A percentile compares a stretch with the other conserved stretches of the same genome.
phyloP scores from a whole-genome alignment of 345 rosid genomes.

The Adansonia digitata region DNA sequence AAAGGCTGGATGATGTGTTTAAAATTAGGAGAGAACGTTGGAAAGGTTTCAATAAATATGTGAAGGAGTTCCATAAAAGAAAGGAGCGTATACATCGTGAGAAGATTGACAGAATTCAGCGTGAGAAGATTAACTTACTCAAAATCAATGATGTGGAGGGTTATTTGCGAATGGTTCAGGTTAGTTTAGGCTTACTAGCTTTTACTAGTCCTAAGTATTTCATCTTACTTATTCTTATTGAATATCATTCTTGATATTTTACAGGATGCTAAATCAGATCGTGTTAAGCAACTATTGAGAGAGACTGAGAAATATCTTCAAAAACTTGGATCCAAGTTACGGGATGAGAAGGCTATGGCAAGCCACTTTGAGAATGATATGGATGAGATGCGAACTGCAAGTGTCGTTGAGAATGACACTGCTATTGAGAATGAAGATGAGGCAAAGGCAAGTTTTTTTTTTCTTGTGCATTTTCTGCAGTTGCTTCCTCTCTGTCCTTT shows the following conservation, averaged over 20 bases:
- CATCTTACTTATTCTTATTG: conserved; percentile 14
- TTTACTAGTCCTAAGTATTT: conserved; percentile 4
- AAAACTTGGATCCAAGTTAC: conserved; percentile 81
- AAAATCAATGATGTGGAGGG: conserved; percentile 98
- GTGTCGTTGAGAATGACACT: conserved; percentile 54
- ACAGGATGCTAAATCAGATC: conserved; percentile 92
- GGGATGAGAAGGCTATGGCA: conserved; percentile 57
- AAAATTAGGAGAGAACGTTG: conserved; percentile 83
- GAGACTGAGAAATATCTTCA: conserved; percentile 93
- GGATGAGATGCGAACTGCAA: conserved; percentile 46
- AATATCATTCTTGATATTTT: background rate
- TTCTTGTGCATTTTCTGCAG: conserved; percentile 8
- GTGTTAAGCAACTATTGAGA: conserved; percentile 79
- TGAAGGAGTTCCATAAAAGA: conserved; percentile 85
- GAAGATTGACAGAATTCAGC: conserved; percentile 89
- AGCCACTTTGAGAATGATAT: conserved; percentile 55
- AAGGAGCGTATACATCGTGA: conserved; percentile 90
- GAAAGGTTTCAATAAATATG: conserved; percentile 83
- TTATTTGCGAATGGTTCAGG: conserved; percentile 95
- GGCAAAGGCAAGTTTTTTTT: conserved; percentile 61
- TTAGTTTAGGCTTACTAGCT: conserved; percentile 28
- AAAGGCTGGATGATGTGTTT: conserved; percentile 74
- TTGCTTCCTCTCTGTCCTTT: conserved; percentile 2
- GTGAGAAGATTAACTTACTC: conserved; percentile 86
- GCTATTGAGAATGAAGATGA: conserved; percentile 75